Evolutionary conservation across 768 basidiomycete species (phyloP).

Genomic region (Neoboletus brunneissimus): DNA sequence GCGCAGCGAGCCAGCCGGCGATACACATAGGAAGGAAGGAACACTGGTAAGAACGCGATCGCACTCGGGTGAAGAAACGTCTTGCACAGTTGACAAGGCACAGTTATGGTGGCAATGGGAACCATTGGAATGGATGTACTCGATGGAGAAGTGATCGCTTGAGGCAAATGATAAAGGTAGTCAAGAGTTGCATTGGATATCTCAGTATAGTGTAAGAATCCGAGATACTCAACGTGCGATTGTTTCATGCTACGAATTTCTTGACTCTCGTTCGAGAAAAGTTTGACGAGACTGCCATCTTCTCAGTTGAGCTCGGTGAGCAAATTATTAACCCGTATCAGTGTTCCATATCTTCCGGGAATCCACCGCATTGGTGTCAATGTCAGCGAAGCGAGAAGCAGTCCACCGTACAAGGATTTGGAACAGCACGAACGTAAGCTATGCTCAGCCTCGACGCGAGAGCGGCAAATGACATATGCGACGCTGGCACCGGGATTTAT

Average conservation of each 20-base stretch:
- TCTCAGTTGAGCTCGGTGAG: not conserved
- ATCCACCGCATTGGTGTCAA: not conserved
- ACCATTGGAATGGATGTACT: conserved; percentile 16
- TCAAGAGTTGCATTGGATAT: conserved; percentile 15
- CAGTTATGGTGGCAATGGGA: conserved; percentile 34
- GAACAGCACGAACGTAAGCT: not conserved
- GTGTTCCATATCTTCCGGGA: conserved; percentile 3
- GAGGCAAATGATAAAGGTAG: conserved; percentile 40
- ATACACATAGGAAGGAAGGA: conserved; percentile 60
- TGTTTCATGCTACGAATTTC: conserved; percentile 35
- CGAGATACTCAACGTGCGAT: conserved; percentile 48
- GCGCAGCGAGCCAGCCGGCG: conserved; percentile 42
- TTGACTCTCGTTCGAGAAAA: conserved; percentile 14
- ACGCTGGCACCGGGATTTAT: conserved; percentile 64
- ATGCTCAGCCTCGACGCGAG: not conserved
- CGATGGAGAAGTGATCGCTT: conserved; percentile 9
- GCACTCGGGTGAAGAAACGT: conserved; percentile 42
- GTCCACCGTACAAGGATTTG: conserved; percentile 10
- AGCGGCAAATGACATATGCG: conserved; percentile 36
- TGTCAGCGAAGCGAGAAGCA: not conserved
- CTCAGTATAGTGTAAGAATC: conserved; percentile 42
- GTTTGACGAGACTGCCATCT: conserved; percentile 29
- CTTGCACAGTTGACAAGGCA: conserved; percentile 37
- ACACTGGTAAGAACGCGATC: conserved; percentile 39
- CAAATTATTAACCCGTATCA: conserved; percentile 8